Evolutionary conservation across 2,329 filamentous ascomycete species (phyloP).

Genomic region (Cryphonectria nitschkei): DNA sequence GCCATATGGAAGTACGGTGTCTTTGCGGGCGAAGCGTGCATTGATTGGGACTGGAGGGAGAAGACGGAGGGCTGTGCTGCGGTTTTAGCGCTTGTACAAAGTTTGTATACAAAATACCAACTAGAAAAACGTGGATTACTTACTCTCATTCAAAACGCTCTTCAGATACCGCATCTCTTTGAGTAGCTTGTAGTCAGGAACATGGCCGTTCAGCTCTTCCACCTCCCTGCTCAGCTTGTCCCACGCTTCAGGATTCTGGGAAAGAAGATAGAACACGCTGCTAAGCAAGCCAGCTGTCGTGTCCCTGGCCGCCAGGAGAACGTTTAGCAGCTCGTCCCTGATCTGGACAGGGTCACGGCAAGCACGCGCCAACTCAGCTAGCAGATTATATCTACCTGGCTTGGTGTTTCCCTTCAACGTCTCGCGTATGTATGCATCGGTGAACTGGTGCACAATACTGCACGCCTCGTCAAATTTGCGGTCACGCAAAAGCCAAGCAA

Average conservation of each 20-base stretch:
- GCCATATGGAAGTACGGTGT: constrained; percentile 42
- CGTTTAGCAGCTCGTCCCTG: constrained; percentile 4
- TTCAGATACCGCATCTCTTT: not conserved
- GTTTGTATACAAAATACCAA: too few relatives aligned
- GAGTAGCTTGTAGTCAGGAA: not conserved
- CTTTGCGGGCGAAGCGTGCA: constrained; percentile 35
- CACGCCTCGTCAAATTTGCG: constrained; percentile 1
- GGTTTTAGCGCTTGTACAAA: too few relatives aligned
- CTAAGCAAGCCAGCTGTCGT: constrained; percentile 16
- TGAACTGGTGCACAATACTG: constrained; percentile 2
- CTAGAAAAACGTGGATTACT: not conserved
- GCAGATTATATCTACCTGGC: too few relatives aligned
- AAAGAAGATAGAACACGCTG: constrained; percentile 2
- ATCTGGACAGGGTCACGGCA: too few relatives aligned
- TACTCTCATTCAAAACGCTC: constrained; percentile 16
- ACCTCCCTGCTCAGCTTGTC: constrained; percentile 3
- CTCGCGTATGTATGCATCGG: constrained; percentile 4
- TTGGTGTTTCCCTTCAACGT: not conserved
- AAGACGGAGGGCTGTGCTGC: constrained; percentile 36
- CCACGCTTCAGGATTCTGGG: constrained; percentile 2
- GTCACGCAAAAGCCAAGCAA: not conserved
- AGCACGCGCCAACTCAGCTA: not conserved
- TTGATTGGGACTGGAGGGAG: constrained; percentile 42
- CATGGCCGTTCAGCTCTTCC: not conserved
- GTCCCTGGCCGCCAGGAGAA: constrained; percentile 12